Conservation (phyloP, 2,329 filamentous ascomycete species). For the Fusarium chaquense region DNA sequence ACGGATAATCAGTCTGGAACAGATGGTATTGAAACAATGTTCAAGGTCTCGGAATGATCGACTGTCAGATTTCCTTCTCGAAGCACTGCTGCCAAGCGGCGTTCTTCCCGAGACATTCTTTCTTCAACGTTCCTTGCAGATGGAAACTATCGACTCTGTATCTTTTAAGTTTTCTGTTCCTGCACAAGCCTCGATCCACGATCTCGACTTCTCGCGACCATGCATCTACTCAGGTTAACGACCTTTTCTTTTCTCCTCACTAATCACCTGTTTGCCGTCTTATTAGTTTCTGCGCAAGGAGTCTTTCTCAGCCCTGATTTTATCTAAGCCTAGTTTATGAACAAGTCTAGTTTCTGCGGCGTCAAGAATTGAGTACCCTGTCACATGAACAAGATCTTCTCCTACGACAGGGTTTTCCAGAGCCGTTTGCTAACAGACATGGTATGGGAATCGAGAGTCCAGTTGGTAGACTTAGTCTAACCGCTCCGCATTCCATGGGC, state of each 20-base stretch:
- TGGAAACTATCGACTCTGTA: not conserved
- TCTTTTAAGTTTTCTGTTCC: not conserved
- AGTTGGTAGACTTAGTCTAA: not conserved
- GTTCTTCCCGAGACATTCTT: not conserved
- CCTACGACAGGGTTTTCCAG: not conserved
- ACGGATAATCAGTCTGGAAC: too few relatives aligned
- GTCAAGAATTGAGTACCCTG: not conserved
- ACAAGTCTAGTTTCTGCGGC: constrained; percentile 2
- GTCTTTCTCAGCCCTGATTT: not conserved
- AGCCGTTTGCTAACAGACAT: not conserved
- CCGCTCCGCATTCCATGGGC: not conserved
- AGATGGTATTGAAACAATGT: not conserved
- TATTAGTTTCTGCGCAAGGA: not conserved
- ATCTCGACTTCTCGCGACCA: not conserved
- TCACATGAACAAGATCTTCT: not conserved
- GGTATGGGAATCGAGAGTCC: not conserved
- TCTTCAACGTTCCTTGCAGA: not conserved
- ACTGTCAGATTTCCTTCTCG: not conserved
- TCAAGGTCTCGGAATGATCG: not conserved
- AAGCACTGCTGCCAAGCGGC: not conserved
- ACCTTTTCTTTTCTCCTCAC: not conserved
- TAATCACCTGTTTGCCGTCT: not conserved
- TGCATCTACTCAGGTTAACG: not conserved
- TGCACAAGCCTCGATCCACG: not conserved
- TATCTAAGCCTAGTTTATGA: constrained; percentile 3